phyloP scores from a whole-genome alignment of 495 filamentous ascomycete genomes.

The Niebla homalea region DNA sequence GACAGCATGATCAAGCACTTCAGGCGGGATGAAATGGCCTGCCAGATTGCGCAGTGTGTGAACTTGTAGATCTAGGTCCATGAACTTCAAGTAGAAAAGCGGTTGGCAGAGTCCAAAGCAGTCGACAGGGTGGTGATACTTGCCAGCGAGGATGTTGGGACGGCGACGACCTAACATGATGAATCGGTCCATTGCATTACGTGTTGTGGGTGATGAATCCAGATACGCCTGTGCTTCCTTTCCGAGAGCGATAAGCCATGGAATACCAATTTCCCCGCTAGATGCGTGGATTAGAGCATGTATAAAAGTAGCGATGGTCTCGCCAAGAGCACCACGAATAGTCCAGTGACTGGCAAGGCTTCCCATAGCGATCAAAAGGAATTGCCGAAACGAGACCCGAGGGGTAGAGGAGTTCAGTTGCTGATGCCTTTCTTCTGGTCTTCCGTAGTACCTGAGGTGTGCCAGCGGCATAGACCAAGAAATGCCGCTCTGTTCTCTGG shows the following conservation, averaged over 20 bases:
- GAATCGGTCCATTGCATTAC: neutral
- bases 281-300: neutral
- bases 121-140: neutral
- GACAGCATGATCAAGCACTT: neutral
- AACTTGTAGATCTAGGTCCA: neutral
- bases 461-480: constrained; percentile 23
- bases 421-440: constrained; percentile 2
- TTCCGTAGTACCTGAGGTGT: constrained; percentile 24
- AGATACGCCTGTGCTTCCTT: neutral
- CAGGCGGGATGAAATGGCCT: neutral
- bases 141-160: neutral
- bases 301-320: neutral
- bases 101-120: constrained; percentile 1
- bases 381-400: constrained; percentile 3
- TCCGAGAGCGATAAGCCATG: neutral
- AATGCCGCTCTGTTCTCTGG: constrained; percentile 5
- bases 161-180: neutral
- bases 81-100: neutral
- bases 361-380: constrained; percentile 3
- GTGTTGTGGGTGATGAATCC: neutral
- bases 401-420: neutral
- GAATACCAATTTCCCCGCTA: neutral
- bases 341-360: constrained; percentile 3
- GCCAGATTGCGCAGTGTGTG: neutral
- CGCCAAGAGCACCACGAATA: neutral